These are phyloP conservation scores for Escovopsis sp. DNA, from an alignment of 2,329 filamentous ascomycete species.

Conservation along the genomic window DNA sequence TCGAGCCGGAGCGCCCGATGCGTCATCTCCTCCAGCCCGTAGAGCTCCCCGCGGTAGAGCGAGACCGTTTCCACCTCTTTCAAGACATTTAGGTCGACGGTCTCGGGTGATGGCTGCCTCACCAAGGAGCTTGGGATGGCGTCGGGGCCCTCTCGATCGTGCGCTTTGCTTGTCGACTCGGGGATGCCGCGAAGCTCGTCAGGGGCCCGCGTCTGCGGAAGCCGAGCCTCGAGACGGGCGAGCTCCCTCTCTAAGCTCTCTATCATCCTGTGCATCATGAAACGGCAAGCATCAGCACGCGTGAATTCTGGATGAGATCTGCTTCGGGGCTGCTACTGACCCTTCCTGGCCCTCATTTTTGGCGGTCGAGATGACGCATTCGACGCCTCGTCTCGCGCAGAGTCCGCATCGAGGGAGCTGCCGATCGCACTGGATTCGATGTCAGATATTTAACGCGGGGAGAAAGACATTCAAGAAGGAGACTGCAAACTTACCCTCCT, in stretches of 20 bases:
- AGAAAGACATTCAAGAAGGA: background rate
- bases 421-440: conserved; percentile 1
- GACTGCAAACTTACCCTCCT: background rate
- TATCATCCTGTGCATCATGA: background rate
- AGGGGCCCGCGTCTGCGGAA: conserved; percentile 1
- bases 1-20: conserved; percentile 1
- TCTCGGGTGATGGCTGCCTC: background rate
- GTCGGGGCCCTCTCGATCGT: background rate
- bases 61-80: conserved; percentile 2
- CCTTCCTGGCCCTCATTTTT: conserved; percentile 3
- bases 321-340: background rate
- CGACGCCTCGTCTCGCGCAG: conserved; percentile 1
- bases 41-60: conserved; percentile 1
- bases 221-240: conserved; percentile 1
- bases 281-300: background rate
- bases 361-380: conserved; percentile 2
- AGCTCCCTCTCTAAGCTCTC: conserved; percentile 2
- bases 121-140: background rate
- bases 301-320: background rate
- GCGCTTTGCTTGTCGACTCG: background rate
- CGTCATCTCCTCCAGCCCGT: conserved; percentile 1
- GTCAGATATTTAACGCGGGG: background rate
- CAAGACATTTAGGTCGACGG: conserved; percentile 1
- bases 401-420: conserved; percentile 2
- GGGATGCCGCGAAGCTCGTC: background rate